A percentile compares a stretch with the other conserved stretches of the same genome.
These are phyloP conservation scores for Fusarium ramigenum DNA, from an alignment of 2,329 filamentous ascomycete species.

Conservation along the genomic window DNA sequence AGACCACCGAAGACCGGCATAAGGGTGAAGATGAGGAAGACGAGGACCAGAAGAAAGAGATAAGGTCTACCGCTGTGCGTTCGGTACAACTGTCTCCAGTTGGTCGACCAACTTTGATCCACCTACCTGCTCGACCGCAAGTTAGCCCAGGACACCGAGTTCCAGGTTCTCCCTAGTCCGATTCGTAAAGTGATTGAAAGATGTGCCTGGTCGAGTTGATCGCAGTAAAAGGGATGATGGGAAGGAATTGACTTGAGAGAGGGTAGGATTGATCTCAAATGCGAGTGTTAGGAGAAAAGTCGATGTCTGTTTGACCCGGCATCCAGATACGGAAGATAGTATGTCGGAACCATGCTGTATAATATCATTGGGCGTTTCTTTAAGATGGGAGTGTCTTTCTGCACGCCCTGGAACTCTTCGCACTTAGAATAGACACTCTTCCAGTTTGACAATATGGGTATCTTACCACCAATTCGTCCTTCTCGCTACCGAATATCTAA, in stretches of 20 bases:
- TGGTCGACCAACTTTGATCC: not conserved
- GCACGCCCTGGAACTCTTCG: not conserved
- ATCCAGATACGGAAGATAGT: not conserved
- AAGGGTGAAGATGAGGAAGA: not conserved
- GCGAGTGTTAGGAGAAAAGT: not conserved
- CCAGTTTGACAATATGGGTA: slow-evolving; percentile 20
- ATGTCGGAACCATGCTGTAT: not conserved
- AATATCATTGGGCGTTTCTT: not conserved
- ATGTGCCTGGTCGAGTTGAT: not conserved
- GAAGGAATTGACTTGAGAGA: not conserved
- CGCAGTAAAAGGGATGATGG: not conserved
- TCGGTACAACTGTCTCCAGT: not conserved
- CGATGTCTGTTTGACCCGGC: not conserved
- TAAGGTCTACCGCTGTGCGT: not conserved
- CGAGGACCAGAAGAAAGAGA: not conserved
- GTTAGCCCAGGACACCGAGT: not conserved
- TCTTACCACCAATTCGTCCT: slow-evolving; percentile 1
- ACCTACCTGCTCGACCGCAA: not conserved
- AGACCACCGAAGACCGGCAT: not conserved
- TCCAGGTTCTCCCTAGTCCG: not conserved
- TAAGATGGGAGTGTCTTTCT: not conserved
- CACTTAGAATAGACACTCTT: not conserved
- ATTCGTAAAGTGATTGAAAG: not conserved
- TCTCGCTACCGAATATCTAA: not conserved
- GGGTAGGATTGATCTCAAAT: not conserved